Base-by-base conservation (phyloP, 768 basidiomycete genomes). In the Tylopilus plumbeoviolaceoides region DNA sequence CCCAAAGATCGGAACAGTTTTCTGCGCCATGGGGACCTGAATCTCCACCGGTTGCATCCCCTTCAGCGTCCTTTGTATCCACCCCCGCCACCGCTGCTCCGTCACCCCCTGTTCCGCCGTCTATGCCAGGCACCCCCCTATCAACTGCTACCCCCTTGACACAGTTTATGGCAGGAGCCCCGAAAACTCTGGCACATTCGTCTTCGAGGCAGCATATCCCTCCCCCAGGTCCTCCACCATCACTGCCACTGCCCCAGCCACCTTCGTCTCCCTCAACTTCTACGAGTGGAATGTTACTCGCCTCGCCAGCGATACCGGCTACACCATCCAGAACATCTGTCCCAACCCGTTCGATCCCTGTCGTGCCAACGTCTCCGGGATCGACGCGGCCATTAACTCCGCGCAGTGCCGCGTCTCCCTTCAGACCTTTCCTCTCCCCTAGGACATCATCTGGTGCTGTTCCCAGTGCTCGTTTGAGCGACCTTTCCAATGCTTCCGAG, bases 161-260 rank as follows among this genome's bases (percentile, higher is more conserved):
- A 5, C 53, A 49, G 18, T 25, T 12, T 10, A 36, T 18, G 28
- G 20, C 48, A 40, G 60, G 46, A 20, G 6, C 15, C 15, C 36
- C 51, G 7, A 68, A 56, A 42, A 36, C 60, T 6, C 38, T 57
- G 15, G 9, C 48, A 25, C 2, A 42, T 31, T 3, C 51, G 18
- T 44, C 67, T 36, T 61, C 69, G 25, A 64, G 69, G 30, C 63
- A 64, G 18, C 65, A 69, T 12, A 65, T 69, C 11, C 68, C 63
- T 35, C 68, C 69, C 0, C 67, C 63, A 14, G 58, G 60, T n/a
- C 68, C 68, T 17, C 68, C 68, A 5, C 68, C 68, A 3, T 67
- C 62, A 31, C 58, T 58, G 20, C 68, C 68, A 45, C 61, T 71
- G 20, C 67, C 67, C 38, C 69, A 60, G 21, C 65, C 45, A 10